Percentiles rank a stretch among this genome's conserved stretches.
phyloP scores from a whole-genome alignment of 1,139 yeast genomes.

The Waltiozyma sp. region DNA sequence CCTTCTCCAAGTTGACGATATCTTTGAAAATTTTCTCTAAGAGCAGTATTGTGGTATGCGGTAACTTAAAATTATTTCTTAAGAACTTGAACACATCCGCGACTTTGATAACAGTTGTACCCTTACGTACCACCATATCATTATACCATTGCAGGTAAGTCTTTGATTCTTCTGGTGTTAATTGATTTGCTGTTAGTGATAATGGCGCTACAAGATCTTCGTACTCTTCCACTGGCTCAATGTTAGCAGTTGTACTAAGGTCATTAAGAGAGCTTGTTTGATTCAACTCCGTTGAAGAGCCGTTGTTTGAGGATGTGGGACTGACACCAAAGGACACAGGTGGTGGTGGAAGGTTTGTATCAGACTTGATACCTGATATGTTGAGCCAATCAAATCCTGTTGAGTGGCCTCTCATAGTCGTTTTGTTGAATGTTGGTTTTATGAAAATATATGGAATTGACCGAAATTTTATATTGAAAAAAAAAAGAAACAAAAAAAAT shows the following conservation, averaged over 20 bases:
- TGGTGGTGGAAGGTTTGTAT: slow-evolving; percentile 24
- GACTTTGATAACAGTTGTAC: slow-evolving; percentile 44
- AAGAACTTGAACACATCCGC: slow-evolving; percentile 56
- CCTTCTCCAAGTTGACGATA: slow-evolving; percentile 48
- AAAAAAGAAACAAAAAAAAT: too few species aligned
- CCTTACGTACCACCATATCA: slow-evolving; percentile 49
- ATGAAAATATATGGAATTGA: too few species aligned
- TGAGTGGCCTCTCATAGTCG: background rate
- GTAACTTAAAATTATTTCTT: slow-evolving; percentile 42
- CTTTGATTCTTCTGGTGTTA: slow-evolving; percentile 53
- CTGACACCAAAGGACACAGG: slow-evolving; percentile 27
- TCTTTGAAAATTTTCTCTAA: slow-evolving; percentile 41
- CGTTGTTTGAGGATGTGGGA: slow-evolving; percentile 10
- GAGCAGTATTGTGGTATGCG: slow-evolving; percentile 30
- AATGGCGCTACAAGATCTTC: slow-evolving; percentile 34
- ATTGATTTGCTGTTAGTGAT: slow-evolving; percentile 48
- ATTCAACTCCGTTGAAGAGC: slow-evolving; percentile 10
- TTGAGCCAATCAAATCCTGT: slow-evolving; percentile 33
- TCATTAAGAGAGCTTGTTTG: background rate
- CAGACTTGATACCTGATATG: slow-evolving; percentile 21
- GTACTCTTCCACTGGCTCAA: slow-evolving; percentile 5
- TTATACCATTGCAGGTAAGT: slow-evolving; percentile 75
- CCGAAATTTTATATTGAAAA: too few species aligned
- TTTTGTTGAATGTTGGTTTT: too few species aligned
- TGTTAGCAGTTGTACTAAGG: background rate